Percentiles rank a stretch among this genome's conserved stretches.
phyloP scores from a whole-genome alignment of 139 green algal species.

The Dunaliella primolecta region DNA sequence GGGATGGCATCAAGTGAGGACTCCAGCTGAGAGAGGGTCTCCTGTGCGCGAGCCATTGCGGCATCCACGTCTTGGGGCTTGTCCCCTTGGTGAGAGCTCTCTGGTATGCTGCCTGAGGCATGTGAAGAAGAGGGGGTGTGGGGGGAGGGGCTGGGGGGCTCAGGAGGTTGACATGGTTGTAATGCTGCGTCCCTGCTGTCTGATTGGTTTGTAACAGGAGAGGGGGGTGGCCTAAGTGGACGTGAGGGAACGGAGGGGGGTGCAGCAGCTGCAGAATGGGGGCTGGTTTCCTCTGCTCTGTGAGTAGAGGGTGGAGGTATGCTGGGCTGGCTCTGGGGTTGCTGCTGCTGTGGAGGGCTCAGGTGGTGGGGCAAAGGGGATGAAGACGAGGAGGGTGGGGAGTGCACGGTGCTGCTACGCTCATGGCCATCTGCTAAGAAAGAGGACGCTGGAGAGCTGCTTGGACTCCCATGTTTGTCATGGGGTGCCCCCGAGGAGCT shows the following conservation, averaged over 20 bases:
- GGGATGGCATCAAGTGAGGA: constrained; percentile 37
- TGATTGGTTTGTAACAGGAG: too few species aligned
- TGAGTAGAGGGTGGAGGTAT: too few species aligned
- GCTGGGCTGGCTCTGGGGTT: too few species aligned
- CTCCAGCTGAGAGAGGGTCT: constrained; percentile 28
- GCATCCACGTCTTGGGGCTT: constrained; percentile 12
- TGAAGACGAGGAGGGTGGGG: not conserved
- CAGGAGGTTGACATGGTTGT: too few species aligned
- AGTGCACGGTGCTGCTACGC: not conserved
- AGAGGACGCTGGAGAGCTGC: not conserved
- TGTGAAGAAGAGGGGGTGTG: too few species aligned
- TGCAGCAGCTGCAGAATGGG: too few species aligned
- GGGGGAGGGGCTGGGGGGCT: not conserved
- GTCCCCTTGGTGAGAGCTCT: not conserved
- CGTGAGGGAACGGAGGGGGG: not conserved
- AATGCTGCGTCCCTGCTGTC: too few species aligned
- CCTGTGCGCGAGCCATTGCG: constrained; percentile 31
- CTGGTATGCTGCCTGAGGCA: not conserved
- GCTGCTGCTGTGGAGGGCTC: not conserved
- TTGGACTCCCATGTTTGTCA: not conserved
- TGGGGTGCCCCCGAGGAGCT: not conserved
- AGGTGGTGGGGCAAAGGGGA: not conserved
- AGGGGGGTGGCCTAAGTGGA: not conserved
- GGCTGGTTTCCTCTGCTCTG: too few species aligned
- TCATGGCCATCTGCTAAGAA: not conserved